These are phyloP conservation scores for Camellia sinensis DNA, from an alignment of 148 eudicot species.

Conservation along the genomic window DNA sequence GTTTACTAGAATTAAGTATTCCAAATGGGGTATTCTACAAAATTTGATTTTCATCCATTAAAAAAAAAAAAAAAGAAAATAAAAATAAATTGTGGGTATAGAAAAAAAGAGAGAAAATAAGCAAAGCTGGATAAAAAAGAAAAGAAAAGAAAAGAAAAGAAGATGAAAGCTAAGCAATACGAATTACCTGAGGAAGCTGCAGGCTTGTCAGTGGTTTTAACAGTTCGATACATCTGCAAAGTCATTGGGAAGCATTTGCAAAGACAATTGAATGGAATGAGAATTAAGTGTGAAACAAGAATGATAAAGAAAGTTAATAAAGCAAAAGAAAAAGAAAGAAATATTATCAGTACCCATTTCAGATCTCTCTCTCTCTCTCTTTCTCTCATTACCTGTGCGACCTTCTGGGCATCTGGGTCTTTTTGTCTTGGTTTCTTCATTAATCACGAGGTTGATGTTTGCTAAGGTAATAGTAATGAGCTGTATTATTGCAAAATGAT, in stretches of 20 bases:
- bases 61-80: background rate
- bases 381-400: background rate
- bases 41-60: background rate
- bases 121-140: background rate
- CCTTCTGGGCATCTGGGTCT: background rate
- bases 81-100: background rate
- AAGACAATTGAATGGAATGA: conserved; percentile 8
- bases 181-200: conserved; percentile 55
- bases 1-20: background rate
- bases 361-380: conserved; percentile 9
- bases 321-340: background rate
- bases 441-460: conserved; percentile 51
- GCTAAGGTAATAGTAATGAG: conserved; percentile 27
- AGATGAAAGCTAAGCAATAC: background rate
- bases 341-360: background rate
- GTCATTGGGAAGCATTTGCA: conserved; percentile 7
- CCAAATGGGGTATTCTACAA: background rate
- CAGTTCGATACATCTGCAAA: conserved; percentile 60
- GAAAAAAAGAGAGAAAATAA: background rate
- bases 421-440: conserved; percentile 23
- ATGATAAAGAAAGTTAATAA: background rate
- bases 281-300: background rate
- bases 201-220: conserved; percentile 59
- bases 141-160: background rate
- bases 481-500: conserved; percentile 47